These are phyloP conservation scores for Daldinia caldariorum DNA, from an alignment of 495 filamentous ascomycete genomes.

Conservation along the genomic window DNA sequence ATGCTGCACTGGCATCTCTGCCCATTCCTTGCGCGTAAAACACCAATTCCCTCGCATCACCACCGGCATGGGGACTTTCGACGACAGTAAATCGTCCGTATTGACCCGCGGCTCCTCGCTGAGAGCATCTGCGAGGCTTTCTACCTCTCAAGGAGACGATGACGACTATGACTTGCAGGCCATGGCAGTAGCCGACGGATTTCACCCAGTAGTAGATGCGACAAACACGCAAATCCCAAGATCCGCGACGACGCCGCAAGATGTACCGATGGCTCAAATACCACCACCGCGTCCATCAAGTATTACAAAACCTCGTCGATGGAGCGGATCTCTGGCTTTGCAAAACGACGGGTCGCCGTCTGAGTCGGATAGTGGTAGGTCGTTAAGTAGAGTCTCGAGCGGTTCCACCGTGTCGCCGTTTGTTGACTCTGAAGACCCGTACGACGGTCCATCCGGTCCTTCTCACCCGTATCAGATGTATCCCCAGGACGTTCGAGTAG, in stretches of 20 bases:
- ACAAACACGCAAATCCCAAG: conserved; percentile 43
- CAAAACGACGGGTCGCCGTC: conserved; percentile 53
- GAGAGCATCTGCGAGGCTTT: conserved; percentile 49
- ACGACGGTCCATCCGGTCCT: conserved; percentile 72
- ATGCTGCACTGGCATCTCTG: conserved; percentile 47
- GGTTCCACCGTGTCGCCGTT: conserved; percentile 54
- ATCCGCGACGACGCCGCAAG: conserved; percentile 35
- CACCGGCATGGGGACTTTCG: conserved; percentile 50
- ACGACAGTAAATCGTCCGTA: conserved; percentile 45
- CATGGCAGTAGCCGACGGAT: conserved; percentile 58
- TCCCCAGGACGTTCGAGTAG: conserved; percentile 72
- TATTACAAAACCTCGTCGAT: conserved; percentile 56
- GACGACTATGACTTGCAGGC: conserved; percentile 54
- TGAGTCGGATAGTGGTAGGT: conserved; percentile 41
- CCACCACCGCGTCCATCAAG: conserved; percentile 57
- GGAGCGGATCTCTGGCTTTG: conserved; percentile 54
- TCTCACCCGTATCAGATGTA: conserved; percentile 91
- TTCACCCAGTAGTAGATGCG: conserved; percentile 51
- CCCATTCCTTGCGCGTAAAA: conserved; percentile 25
- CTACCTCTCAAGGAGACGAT: conserved; percentile 44
- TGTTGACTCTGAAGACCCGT: conserved; percentile 66
- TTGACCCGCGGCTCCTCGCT: conserved; percentile 51
- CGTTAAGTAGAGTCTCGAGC: conserved; percentile 44
- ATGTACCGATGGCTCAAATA: conserved; percentile 27
- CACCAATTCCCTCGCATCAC: conserved; percentile 20